phyloP scores from a whole-genome alignment of 345 rosid genomes.

The Pseudoturritis turrita region DNA sequence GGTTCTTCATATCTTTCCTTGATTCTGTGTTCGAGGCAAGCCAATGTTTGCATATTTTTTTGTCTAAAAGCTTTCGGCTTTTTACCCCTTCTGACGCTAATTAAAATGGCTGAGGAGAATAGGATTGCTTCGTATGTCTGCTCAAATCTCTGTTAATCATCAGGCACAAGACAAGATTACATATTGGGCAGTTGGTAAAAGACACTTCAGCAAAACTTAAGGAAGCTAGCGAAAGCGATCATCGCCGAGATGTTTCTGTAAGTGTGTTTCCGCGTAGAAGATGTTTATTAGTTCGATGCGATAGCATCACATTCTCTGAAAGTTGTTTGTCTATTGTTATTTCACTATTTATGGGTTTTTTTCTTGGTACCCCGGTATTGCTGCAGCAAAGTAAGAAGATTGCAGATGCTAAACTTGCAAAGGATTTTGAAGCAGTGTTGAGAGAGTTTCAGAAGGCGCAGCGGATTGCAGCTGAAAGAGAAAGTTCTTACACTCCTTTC shows the following conservation, averaged over 20 bases:
- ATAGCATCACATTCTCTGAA: not conserved
- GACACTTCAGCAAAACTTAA: conserved; percentile 77
- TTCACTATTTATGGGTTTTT: not conserved
- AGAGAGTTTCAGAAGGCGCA: conserved; percentile 94
- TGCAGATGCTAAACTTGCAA: conserved; percentile 71
- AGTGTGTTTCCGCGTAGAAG: not conserved
- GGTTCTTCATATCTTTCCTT: not conserved
- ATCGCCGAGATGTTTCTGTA: conserved; percentile 44
- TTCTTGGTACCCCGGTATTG: not conserved
- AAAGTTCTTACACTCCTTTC: conserved; percentile 76
- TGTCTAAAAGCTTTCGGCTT: not conserved
- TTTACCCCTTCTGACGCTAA: not conserved
- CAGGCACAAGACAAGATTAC: conserved; percentile 73
- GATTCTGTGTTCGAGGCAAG: not conserved
- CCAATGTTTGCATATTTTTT: not conserved
- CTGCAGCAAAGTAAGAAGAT: conserved; percentile 34
- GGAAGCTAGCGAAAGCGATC: conserved; percentile 79
- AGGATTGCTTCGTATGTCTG: not conserved
- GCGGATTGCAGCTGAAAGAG: conserved; percentile 82
- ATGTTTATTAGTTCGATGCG: not conserved
- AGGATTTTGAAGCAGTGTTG: conserved; percentile 84
- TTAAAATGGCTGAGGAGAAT: not conserved
- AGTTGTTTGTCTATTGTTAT: not conserved
- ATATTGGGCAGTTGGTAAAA: conserved; percentile 68
- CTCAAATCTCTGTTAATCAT: not conserved